Base-by-base conservation (phyloP, 352 stramenopile genomes). In the Blastocystis sp. region DNA sequence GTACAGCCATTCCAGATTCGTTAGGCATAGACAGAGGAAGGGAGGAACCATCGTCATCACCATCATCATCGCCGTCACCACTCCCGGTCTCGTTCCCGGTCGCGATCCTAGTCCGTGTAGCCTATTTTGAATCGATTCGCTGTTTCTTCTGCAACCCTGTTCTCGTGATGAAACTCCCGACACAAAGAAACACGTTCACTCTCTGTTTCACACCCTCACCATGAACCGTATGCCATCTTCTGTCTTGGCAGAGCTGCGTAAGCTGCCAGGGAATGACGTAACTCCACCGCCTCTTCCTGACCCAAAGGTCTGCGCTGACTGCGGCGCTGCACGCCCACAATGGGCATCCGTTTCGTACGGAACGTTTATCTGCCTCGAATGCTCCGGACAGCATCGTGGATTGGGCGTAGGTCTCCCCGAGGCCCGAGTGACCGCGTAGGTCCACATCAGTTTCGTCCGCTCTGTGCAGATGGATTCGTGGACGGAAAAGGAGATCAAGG, bases 381-480 rank as follows among this genome's bases (percentile, higher is more conserved):
- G 86, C 52, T 88, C 67, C 62, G 86, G 76, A 59, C 21, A 48
- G 5, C 86, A 89, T 69, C 76, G 86, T 80, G 23, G 34, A 23
- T 64, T 89, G 34, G 86, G 86, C 34, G 71, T 81, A 67, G 10
- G 61, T 14, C 19, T 62, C 19, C 9, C 4, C 11, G 21, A 17
- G 14, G 19, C 4, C 41, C n/a, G 0, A n/a, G 14, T 19, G 62
- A 21, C 62, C 38, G 7, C 10, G 17, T 23, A 81, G 71, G 86
- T 89, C 7, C 86, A 89, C 88, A 62, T 89, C 21, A 89, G 76
- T 41, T 89, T 89, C 52, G 86, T 89, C 23, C 52, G 86, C 45
- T 89, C 53, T 62, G 78, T 89, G 2, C 59, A 86, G 7, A 89
- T 89, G 86, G 86, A 89, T 89, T 89, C 77, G n/a, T 89, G 86